Evolutionary conservation across 1,284 basidiomycete genomes (phyloP).

Genomic region (Gastroboletus turbinatus): DNA sequence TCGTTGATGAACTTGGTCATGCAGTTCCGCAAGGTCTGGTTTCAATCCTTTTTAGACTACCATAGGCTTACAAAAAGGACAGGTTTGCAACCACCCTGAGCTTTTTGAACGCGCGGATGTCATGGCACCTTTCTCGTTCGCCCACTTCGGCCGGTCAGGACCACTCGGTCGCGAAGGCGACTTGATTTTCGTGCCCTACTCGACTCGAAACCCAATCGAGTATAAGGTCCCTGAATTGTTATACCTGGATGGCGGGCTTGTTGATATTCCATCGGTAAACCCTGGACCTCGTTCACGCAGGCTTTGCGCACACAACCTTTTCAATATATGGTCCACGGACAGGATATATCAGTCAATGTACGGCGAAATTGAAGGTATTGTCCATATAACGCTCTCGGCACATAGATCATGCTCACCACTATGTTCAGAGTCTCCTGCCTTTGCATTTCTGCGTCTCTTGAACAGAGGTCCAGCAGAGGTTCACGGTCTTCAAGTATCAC

Average conservation of each 20-base stretch:
- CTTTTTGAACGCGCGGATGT: constrained; percentile 98
- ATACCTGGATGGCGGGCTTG: constrained; percentile 77
- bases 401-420: constrained; percentile 3
- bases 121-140: constrained; percentile 88
- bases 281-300: constrained; percentile 58
- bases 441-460: constrained; percentile 78
- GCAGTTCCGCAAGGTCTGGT: constrained; percentile 93
- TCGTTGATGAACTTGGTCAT: constrained; percentile 99
- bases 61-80: constrained; percentile 7
- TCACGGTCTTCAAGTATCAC: constrained; percentile 57
- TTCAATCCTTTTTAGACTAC: not conserved
- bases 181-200: constrained; percentile 79
- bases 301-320: constrained; percentile 65
- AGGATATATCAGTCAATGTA: constrained; percentile 76
- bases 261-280: constrained; percentile 65
- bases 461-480: constrained; percentile 63
- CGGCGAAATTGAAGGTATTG: constrained; percentile 54
- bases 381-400: not conserved
- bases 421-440: constrained; percentile 48
- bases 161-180: constrained; percentile 86
- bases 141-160: constrained; percentile 79
- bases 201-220: constrained; percentile 86
- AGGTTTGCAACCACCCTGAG: constrained; percentile 99
- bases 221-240: constrained; percentile 76
- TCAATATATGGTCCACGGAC: constrained; percentile 91